phyloP scores from a whole-genome alignment of 2,329 filamentous ascomycete species.

The Colletotrichum gigasporum region DNA sequence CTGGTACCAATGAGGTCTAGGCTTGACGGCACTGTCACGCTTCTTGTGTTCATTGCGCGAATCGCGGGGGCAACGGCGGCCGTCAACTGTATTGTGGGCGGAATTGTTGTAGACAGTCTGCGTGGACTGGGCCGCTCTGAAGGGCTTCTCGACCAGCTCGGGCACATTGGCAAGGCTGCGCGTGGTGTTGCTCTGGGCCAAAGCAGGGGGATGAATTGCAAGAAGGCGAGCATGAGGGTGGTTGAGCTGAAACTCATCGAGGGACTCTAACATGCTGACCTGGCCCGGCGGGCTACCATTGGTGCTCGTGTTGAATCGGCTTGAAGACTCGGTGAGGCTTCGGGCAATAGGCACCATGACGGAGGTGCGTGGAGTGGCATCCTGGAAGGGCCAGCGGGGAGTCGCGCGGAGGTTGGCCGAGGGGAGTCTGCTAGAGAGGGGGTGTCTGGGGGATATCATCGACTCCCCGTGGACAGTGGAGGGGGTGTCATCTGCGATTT shows the following conservation, averaged over 20 bases:
- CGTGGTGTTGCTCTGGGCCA: not conserved
- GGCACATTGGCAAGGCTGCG: constrained; percentile 3
- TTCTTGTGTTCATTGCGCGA: no score
- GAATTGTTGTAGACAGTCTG: not conserved
- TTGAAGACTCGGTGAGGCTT: not conserved
- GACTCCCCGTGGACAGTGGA: constrained; percentile 13
- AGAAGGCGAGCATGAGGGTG: constrained; percentile 19
- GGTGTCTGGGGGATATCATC: constrained; percentile 7
- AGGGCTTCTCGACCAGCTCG: not conserved
- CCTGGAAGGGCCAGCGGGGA: constrained; percentile 26
- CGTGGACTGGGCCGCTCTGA: not conserved
- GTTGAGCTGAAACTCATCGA: constrained; percentile 25
- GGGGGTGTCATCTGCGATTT: constrained; percentile 11
- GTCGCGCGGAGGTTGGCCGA: not conserved
- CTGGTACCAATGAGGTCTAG: constrained; percentile 11
- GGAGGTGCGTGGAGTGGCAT: constrained; percentile 16
- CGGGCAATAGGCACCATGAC: constrained; percentile 18
- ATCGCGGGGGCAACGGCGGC: no score
- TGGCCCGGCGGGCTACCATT: not conserved
- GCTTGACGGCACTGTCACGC: not conserved
- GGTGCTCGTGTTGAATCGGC: not conserved
- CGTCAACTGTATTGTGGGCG: not conserved
- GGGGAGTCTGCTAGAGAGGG: not conserved
- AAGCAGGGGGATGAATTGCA: constrained; percentile 1
- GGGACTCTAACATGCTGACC: constrained; percentile 21